Base-by-base conservation (phyloP, 108 stramenopile genomes). In the Epithemia pelagica region DNA sequence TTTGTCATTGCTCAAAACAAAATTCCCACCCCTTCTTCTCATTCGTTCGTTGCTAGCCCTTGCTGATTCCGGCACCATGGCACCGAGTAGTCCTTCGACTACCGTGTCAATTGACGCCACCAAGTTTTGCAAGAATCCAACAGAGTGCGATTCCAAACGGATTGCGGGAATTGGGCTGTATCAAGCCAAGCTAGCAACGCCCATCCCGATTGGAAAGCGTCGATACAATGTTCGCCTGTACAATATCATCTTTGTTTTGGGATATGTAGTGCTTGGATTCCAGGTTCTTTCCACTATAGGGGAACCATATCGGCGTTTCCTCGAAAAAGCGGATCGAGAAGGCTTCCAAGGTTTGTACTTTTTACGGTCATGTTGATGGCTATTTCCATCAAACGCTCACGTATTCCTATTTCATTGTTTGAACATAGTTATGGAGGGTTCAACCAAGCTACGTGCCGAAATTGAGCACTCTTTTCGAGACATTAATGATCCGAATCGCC, bases 251-350 rank as follows among this genome's bases (percentile, higher is more conserved):
- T 91, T 91, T 56, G 2, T 78, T 0, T 22, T 70, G 0, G 21
- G 80, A 21, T 88, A 88, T 64, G 18, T 88, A 24, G 78, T 86
- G 60, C 90, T 88, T 60, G 18, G 61, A 0, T 57, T 75, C 22
- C 83, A 81, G 76, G 64, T 86, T n/a, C 30, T 66, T 5, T 71
- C 78, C 10, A 86, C 90, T 0, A 75, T 85, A 51, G 90, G 90
- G 56, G 71, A 80, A 57, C 91, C 91, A 19, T 92, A 92, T 59
- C 74, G 72, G 28, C 54, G 78, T 54, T 92, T 92, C 70, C 64
- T 92, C 28, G 86, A 82, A 77, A 92, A 89, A 83, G 91, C 87
- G n/a, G 91, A 92, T 55, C 78, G 86, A 18, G 91, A 92, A 71
- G 91, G 91, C 8, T 92, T 92, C 58, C 77, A 88, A 70, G 83